These are phyloP conservation scores for Calonectria pteridis DNA, from an alignment of 2,329 filamentous ascomycete genomes.

Conservation along the genomic window DNA sequence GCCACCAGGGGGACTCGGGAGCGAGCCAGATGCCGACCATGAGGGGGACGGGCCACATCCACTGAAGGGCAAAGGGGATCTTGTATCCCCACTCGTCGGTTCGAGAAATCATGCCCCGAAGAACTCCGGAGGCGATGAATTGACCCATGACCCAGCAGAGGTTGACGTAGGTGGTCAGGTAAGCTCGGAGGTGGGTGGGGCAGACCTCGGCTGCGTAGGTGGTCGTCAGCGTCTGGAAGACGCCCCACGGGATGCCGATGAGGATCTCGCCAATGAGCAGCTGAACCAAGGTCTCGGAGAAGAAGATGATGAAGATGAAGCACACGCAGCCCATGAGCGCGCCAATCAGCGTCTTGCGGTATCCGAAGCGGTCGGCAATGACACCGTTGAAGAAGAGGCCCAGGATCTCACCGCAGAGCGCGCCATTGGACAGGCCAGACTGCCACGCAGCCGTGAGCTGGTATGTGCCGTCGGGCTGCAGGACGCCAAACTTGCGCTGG, in stretches of 20 bases:
- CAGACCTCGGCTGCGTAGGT: conserved; percentile 64
- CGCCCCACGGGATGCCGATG: conserved; percentile 61
- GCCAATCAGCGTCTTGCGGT: conserved; percentile 61
- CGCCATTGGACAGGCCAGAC: conserved; percentile 62
- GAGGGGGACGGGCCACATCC: conserved; percentile 62
- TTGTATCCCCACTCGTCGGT: conserved; percentile 58
- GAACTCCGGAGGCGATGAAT: conserved; percentile 58
- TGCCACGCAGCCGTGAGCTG: conserved; percentile 66
- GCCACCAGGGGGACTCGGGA: conserved; percentile 65
- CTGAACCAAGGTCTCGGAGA: conserved; percentile 54
- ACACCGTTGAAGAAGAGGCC: conserved; percentile 64
- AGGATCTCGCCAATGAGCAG: conserved; percentile 61
- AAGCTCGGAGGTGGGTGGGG: conserved; percentile 60
- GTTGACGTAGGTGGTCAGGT: conserved; percentile 63
- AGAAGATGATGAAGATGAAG: conserved; percentile 65
- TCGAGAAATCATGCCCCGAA: conserved; percentile 54
- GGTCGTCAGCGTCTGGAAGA: conserved; percentile 60
- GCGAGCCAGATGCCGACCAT: conserved; percentile 57
- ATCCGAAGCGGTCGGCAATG: conserved; percentile 60
- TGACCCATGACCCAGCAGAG: conserved; percentile 65
- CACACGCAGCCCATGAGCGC: conserved; percentile 53
- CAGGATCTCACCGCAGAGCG: conserved; percentile 61
- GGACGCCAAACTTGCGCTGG: conserved; percentile 54
- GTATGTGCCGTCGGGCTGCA: conserved; percentile 53
- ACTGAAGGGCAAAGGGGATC: conserved; percentile 64